phyloP scores from a whole-genome alignment of 495 filamentous ascomycete genomes.

The Talaromyces ruber region DNA sequence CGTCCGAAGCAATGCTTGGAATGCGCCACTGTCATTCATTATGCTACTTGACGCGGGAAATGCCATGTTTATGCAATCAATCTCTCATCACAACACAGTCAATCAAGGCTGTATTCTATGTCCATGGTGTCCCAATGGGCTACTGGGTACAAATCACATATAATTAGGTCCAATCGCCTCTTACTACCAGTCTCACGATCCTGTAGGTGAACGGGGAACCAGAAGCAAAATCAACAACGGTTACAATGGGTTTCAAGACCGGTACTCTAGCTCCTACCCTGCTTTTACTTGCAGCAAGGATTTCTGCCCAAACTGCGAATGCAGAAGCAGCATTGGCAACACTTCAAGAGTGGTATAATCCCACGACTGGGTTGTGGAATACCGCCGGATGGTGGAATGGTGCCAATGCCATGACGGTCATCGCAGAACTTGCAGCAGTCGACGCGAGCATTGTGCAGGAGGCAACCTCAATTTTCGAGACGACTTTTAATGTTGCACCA shows the following conservation, averaged over 20 bases:
- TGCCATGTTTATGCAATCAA: not conserved
- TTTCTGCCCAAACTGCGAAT: slow-evolving; percentile 13
- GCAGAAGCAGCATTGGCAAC: slow-evolving; percentile 36
- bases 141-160: not conserved
- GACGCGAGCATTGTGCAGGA: slow-evolving; percentile 23
- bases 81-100: not conserved
- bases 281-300: not conserved
- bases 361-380: slow-evolving; percentile 52
- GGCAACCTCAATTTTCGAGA: slow-evolving; percentile 31
- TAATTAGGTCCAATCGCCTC: not conserved
- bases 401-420: slow-evolving; percentile 56
- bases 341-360: slow-evolving; percentile 59
- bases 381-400: slow-evolving; percentile 71
- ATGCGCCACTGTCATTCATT: not conserved
- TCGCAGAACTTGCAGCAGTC: slow-evolving; percentile 51
- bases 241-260: not conserved
- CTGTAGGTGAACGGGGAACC: not conserved
- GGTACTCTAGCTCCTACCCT: not conserved
- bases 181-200: not conserved
- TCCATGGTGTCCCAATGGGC: not conserved
- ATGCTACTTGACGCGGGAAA: not conserved
- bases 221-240: not conserved
- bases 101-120: not conserved
- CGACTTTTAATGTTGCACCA: slow-evolving; percentile 27
- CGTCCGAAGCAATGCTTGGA: not conserved